Evolutionary conservation across 2,329 filamentous ascomycete species (phyloP), one percentile per base, ranked within the genome.

Genomic region (Volutella citrinella): DNA sequence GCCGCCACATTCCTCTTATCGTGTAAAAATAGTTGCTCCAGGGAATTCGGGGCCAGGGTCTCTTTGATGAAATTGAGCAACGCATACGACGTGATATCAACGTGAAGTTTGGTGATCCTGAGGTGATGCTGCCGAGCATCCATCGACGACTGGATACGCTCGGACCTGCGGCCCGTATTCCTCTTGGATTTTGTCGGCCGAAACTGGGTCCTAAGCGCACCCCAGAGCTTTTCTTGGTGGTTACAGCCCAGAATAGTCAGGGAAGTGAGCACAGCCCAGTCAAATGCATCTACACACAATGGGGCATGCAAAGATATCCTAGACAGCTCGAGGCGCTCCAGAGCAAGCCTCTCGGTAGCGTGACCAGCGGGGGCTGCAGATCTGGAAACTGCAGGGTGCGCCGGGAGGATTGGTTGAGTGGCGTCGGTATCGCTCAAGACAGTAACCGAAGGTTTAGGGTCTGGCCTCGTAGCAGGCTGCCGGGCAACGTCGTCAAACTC

Each of bases 211-310:
- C 40, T 29, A 3, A 43, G 21, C 5, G 35, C 33, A 10, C 34
- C 34, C 34, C 36, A 43, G 7, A 43, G 25, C 27, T 38, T 34
- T 19, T 43, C 40, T 10, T 36, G 38, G 16, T 31, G 33, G 19
- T 38, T 33, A 19, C 40, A 43, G 17, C 32, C 21, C 27, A 43
- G 18, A 7, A 43, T 40, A 11, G 40, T 43, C 14, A 40, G 31
- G 19, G 37, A 37, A 10, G 40, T 43, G 24, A 43, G 23, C 20
- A 43, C 34, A 11, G 37, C 38, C 40, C 40, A 43, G 37, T 43
- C 40, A 19, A 43, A 27, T 16, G 40, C 40, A 11, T 40, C n/a
- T 11, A 26, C 31, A 22, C 30, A 40, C 4, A 43, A 27, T 7
- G 30, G 18, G 10, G 40, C 38, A 23, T 43, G 33, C 5, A 43